Percentiles rank a stretch among this genome's conserved stretches.
These are phyloP conservation scores for Trichoderma hamatum DNA, from an alignment of 2,329 filamentous ascomycete genomes.

Conservation along the genomic window DNA sequence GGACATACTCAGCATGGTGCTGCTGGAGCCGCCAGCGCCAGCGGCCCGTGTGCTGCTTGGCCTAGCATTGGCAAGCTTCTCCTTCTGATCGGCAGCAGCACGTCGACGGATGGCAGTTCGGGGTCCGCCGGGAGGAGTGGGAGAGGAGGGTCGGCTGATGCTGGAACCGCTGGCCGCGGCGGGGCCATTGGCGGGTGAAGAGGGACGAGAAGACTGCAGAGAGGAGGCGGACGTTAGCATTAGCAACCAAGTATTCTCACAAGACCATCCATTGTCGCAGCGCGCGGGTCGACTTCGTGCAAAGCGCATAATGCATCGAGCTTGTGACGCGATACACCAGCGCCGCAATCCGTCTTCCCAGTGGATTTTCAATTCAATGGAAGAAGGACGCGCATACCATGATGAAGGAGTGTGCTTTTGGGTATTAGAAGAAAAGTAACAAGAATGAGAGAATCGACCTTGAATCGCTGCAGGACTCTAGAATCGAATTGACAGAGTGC, in stretches of 20 bases:
- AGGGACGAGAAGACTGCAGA: conserved; percentile 62
- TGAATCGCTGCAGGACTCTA: conserved; percentile 44
- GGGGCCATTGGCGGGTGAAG: conserved; percentile 61
- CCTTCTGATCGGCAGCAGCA: conserved; percentile 94
- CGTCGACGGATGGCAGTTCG: conserved; percentile 94
- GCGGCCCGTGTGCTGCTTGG: conserved; percentile 91
- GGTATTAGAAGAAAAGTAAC: conserved; percentile 23
- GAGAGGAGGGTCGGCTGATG: conserved; percentile 79
- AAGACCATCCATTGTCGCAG: not conserved
- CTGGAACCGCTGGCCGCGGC: conserved; percentile 67
- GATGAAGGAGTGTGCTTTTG: conserved; percentile 31
- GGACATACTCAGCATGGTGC: conserved; percentile 92
- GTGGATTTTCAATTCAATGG: not conserved
- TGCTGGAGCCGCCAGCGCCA: conserved; percentile 92
- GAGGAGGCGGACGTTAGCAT: conserved; percentile 12
- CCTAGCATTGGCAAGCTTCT: conserved; percentile 91
- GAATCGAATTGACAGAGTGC: conserved; percentile 32
- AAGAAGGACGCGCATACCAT: conserved; percentile 38
- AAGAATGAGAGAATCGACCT: conserved; percentile 29
- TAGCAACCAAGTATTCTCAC: not conserved
- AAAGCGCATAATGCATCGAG: conserved; percentile 11
- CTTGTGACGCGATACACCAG: conserved; percentile 23
- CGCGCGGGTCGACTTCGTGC: not conserved
- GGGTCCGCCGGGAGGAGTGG: conserved; percentile 87
- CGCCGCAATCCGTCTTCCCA: conserved; percentile 6